Evolutionary conservation across 192 early-diverging fungal genomes (phyloP).

Genomic region (Dispira parvispora): DNA sequence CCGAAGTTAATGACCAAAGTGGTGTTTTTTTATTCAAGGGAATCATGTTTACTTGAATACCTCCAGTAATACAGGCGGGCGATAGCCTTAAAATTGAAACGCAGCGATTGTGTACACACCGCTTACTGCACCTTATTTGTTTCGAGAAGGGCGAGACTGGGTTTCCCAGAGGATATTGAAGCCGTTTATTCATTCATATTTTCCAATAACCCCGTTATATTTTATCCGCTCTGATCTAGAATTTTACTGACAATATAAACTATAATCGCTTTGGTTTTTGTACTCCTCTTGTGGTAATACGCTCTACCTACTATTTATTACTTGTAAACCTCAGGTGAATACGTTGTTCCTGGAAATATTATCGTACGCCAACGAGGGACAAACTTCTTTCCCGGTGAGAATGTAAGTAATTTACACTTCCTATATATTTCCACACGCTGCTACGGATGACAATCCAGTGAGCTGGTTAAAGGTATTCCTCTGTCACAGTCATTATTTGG

Average conservation of each 20-base stretch:
- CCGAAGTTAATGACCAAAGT: not conserved
- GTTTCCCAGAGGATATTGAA: too few relatives aligned
- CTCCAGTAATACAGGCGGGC: not conserved
- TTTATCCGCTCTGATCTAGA: not conserved
- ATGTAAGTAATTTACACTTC: conserved; percentile 25
- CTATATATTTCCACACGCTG: too few relatives aligned
- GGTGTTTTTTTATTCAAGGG: not conserved
- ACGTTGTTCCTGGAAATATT: conserved; percentile 59
- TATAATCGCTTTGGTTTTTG: not conserved
- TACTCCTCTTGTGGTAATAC: not conserved
- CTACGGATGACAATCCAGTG: too few relatives aligned
- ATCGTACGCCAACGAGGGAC: conserved; percentile 69
- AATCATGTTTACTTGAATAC: not conserved
- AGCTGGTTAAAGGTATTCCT: too few relatives aligned
- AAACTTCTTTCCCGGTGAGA: conserved; percentile 59
- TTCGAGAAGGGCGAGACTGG: too few relatives aligned
- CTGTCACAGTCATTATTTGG: too few relatives aligned
- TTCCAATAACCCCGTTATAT: too few relatives aligned
- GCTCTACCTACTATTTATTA: too few relatives aligned
- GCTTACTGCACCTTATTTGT: too few relatives aligned
- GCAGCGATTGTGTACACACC: not conserved
- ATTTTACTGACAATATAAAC: not conserved
- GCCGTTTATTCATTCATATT: too few relatives aligned
- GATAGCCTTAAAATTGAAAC: not conserved
- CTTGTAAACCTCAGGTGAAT: conserved; percentile 28